A percentile compares a stretch with the other conserved stretches of the same genome.
phyloP scores from a whole-genome alignment of 2,329 filamentous ascomycete genomes.

The Leptosphaerulina australis region DNA sequence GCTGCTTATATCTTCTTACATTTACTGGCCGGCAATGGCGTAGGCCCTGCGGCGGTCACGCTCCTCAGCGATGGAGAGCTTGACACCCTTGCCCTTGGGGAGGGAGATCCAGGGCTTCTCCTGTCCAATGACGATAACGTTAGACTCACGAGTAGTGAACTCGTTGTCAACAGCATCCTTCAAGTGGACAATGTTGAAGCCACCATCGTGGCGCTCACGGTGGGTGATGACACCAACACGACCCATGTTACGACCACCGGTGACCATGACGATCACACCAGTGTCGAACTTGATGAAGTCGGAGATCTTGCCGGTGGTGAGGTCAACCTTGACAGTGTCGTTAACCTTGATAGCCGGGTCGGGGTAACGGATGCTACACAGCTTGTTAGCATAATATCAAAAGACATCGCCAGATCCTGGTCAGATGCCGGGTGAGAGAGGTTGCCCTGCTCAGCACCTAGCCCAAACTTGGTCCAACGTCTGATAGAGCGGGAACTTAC shows the following conservation, averaged over 20 bases:
- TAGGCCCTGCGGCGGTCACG: conserved; percentile 91
- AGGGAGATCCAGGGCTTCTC: conserved; percentile 99
- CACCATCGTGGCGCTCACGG: conserved; percentile 99
- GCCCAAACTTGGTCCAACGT: conserved; percentile 76
- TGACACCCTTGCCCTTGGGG: conserved; percentile 99
- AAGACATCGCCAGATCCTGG: conserved; percentile 82
- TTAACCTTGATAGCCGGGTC: conserved; percentile 99
- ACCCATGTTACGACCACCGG: conserved; percentile 99
- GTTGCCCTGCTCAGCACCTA: conserved; percentile 43
- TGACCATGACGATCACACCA: conserved; percentile 96
- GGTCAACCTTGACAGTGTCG: conserved; percentile 99
- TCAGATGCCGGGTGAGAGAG: conserved; percentile 93
- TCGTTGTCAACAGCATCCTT: conserved; percentile 99
- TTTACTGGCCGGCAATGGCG: conserved; percentile 60
- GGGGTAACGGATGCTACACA: conserved; percentile 92
- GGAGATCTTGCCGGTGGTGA: conserved; percentile 94
- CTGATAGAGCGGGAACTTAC: conserved; percentile 99
- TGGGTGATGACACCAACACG: conserved; percentile 99
- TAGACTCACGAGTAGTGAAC: conserved; percentile 98
- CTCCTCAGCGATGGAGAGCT: conserved; percentile 98
- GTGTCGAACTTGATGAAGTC: conserved; percentile 99
- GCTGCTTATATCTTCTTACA: conserved; percentile 23
- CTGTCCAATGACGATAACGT: conserved; percentile 98
- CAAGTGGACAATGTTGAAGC: conserved; percentile 99
- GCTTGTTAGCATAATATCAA: conserved; percentile 48